Evolutionary conservation across 2,329 filamentous ascomycete genomes (phyloP), one percentile per base, ranked within the genome.

Genomic region (Zymoseptoria crescenta): DNA sequence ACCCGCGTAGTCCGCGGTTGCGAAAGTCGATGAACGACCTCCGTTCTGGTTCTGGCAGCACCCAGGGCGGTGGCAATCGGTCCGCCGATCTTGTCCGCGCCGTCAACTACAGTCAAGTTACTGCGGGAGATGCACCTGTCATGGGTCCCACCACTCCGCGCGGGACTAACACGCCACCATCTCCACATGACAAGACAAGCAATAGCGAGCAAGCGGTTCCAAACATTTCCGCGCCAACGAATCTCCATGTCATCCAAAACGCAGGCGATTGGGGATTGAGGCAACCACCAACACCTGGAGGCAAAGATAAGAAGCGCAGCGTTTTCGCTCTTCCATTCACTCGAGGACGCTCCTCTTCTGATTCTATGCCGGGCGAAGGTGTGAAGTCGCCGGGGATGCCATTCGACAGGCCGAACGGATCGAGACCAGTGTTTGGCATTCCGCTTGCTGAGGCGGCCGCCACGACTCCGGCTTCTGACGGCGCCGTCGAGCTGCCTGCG

Each of bases 231-330:
- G 89, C 80, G 1, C 92, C 93, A 1, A 92, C 86, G 59, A 94
- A 96, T 70, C 87, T 88, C 16, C 84, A 89, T 54, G 81, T 91
- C 19, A 96, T 97, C 63, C 86, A 92, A 27, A 89, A 96, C 72
- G 81, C 85, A 16, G 83, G 86, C n/a, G 81, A 84, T 4, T 96
- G 92, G 91, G 91, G 91, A n/a, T 90, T 89, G 73, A 94, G 86
- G 73, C 72, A 81, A 27, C 71, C 77, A 52, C 72, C 81, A 10
- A 75, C 72, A 59, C 81, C 72, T 63, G 68, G 65, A 7, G 86
- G 90, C 30, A 92, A 94, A 69, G 94, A 95, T 63, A 81, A 91
- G 73, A 96, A 96, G 70, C 80, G 84, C 55, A 83, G 83, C 67
- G 84, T 87, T 53, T 87, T 85, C 74, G 60, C 56, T 21, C 61